Evolutionary conservation across 225 moss, liverwort and hornwort genomes (phyloP).

Genomic region (Physcomitrellopsis africana): DNA sequence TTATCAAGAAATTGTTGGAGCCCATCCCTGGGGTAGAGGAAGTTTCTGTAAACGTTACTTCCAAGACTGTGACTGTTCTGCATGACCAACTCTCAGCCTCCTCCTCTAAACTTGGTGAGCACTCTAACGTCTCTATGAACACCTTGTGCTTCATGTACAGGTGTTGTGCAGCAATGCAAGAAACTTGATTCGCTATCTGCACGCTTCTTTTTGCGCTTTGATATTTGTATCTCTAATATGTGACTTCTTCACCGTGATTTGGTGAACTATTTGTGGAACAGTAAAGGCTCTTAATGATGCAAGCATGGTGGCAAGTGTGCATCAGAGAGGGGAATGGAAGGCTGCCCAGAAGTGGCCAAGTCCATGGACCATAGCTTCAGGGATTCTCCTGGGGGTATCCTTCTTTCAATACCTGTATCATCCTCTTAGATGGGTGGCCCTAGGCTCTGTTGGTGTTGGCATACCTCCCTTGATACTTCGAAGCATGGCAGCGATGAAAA

Average conservation of each 20-base stretch:
- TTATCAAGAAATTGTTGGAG: constrained; percentile 55
- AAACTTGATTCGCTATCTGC: not conserved
- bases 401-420: constrained; percentile 59
- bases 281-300: constrained; percentile 64
- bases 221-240: not conserved
- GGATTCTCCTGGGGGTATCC: constrained; percentile 49
- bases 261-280: constrained; percentile 28
- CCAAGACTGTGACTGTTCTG: constrained; percentile 47
- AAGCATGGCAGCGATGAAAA: constrained; percentile 49
- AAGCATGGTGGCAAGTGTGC: constrained; percentile 57
- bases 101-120: constrained; percentile 49
- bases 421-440: constrained; percentile 61
- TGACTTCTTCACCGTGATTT: constrained; percentile 1
- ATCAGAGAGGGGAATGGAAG: constrained; percentile 56
- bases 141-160: not conserved
- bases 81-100: constrained; percentile 50
- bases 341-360: constrained; percentile 56
- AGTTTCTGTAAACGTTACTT: constrained; percentile 58
- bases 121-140: not conserved
- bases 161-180: constrained; percentile 3
- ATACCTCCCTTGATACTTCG: constrained; percentile 49
- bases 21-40: constrained; percentile 56
- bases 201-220: not conserved
- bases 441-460: constrained; percentile 58
- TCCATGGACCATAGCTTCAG: constrained; percentile 56